A percentile compares a stretch with the other conserved stretches of the same genome.
These are phyloP conservation scores for Didymosphaeria variabile DNA, from an alignment of 2,329 filamentous ascomycete genomes.

Conservation along the genomic window DNA sequence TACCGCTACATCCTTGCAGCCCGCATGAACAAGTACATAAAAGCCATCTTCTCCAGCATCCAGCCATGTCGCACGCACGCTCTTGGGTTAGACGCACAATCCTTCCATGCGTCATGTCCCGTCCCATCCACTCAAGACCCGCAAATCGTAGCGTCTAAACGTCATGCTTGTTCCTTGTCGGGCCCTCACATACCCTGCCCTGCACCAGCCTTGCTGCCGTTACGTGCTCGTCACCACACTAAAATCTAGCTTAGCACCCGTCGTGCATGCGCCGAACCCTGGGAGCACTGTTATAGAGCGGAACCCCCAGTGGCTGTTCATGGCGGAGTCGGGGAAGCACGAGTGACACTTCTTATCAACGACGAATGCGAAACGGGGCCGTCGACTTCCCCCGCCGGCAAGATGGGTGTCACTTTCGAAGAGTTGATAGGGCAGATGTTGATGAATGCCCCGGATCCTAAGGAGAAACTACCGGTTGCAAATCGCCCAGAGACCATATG, in stretches of 20 bases:
- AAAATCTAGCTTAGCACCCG: conserved; percentile 1
- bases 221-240: neutral
- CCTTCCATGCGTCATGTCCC: neutral
- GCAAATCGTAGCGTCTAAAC: conserved; percentile 6
- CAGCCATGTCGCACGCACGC: neutral
- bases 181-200: neutral
- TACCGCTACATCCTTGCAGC: neutral
- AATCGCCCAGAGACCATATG: conserved; percentile 39
- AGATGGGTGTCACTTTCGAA: conserved; percentile 13
- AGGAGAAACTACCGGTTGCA: conserved; percentile 38
- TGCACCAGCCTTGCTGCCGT: neutral
- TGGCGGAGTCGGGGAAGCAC: neutral
- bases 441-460: conserved; percentile 32
- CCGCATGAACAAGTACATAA: too few species aligned
- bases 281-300: conserved; percentile 1
- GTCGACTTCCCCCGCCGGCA: neutral
- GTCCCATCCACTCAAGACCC: neutral
- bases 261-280: neutral
- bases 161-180: conserved; percentile 3
- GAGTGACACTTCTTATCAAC: neutral
- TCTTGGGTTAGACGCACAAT: neutral
- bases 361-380: neutral
- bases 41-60: neutral
- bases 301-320: neutral
- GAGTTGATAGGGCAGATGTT: conserved; percentile 31